A percentile compares a stretch with the other conserved stretches of the same genome.
These are phyloP conservation scores for Podospora bellae-mahoneyi DNA, from an alignment of 495 filamentous ascomycete genomes.

Conservation along the genomic window DNA sequence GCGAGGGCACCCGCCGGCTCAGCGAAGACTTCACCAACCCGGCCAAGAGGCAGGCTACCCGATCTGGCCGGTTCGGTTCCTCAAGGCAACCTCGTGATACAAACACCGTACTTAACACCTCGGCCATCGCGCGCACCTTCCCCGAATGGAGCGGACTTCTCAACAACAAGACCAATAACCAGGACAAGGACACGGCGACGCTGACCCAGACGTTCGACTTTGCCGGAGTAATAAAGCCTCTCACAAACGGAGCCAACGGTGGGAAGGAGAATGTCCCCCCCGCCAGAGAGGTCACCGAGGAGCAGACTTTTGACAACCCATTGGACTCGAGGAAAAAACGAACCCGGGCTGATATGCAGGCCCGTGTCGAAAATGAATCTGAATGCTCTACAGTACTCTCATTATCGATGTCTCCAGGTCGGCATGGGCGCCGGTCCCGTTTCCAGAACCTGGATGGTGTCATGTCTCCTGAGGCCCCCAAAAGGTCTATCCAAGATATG, in stretches of 20 bases:
- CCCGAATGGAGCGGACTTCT: conserved; percentile 52
- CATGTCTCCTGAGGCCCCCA: conserved; percentile 22
- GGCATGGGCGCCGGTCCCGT: conserved; percentile 27
- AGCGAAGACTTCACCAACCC: conserved; percentile 23
- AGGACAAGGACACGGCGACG: conserved; percentile 17
- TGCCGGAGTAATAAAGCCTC: conserved; percentile 17
- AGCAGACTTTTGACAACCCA: conserved; percentile 29
- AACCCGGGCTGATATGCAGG: conserved; percentile 41
- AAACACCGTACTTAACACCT: conserved; percentile 53
- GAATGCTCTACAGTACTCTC: conserved; percentile 42
- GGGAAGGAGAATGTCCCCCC: conserved; percentile 44
- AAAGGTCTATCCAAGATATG: conserved; percentile 34
- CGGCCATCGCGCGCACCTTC: conserved; percentile 59
- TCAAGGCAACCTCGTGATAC: conserved; percentile 10
- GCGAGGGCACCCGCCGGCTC: conserved; percentile 43
- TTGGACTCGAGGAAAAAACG: conserved; percentile 31
- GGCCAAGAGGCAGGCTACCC: conserved; percentile 22
- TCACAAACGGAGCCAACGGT: conserved; percentile 13
- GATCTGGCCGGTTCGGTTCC: conserved; percentile 32
- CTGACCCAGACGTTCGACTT: conserved; percentile 26
- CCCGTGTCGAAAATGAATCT: conserved; percentile 44
- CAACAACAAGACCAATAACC: conserved; percentile 17
- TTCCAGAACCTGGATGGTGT: conserved; percentile 21
- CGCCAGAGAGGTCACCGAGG: conserved; percentile 19
- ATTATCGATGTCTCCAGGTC: conserved; percentile 20